Evolutionary conservation across 176 grass and related monocot genomes (phyloP).

Genomic region (Avena sativa): DNA sequence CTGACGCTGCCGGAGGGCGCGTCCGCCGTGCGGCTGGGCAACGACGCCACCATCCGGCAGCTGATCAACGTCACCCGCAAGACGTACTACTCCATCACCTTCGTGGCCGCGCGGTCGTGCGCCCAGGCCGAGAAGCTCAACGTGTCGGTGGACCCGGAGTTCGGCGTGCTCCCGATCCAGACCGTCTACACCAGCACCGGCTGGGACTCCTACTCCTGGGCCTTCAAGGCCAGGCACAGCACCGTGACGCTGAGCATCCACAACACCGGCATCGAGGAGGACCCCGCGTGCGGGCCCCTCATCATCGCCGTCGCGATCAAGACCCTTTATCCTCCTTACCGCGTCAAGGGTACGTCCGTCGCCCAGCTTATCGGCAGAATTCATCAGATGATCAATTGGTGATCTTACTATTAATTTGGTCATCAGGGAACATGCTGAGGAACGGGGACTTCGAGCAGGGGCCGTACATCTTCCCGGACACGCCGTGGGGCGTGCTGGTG

Average conservation of each 20-base stretch:
- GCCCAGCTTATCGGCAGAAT: neutral
- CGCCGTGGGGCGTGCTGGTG: constrained; percentile 59
- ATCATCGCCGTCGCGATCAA: constrained; percentile 56
- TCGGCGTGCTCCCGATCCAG: constrained; percentile 55
- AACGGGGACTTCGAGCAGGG: constrained; percentile 71
- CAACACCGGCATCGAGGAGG: constrained; percentile 58
- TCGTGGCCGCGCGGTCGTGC: constrained; percentile 65
- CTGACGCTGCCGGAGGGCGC: constrained; percentile 51
- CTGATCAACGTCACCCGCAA: constrained; percentile 31
- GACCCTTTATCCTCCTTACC: constrained; percentile 14
- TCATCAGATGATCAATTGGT: neutral
- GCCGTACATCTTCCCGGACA: constrained; percentile 48
- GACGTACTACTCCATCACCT: constrained; percentile 55
- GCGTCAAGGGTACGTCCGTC: constrained; percentile 14
- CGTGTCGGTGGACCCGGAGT: constrained; percentile 54
- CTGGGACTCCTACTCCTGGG: constrained; percentile 67
- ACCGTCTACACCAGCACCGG: constrained; percentile 60
- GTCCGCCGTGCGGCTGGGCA: constrained; percentile 58
- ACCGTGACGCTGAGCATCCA: constrained; percentile 51
- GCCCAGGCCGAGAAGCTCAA: constrained; percentile 62
- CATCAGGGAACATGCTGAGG: constrained; percentile 48
- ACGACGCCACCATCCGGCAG: constrained; percentile 67
- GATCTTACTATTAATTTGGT: too few relatives aligned
- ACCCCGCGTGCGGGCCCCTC: constrained; percentile 64
- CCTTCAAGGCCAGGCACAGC: constrained; percentile 37